Evolutionary conservation across 192 early-diverging fungal species (phyloP), one percentile per base, ranked within the genome.

Genomic region (Chytriomyces hyalinus): DNA sequence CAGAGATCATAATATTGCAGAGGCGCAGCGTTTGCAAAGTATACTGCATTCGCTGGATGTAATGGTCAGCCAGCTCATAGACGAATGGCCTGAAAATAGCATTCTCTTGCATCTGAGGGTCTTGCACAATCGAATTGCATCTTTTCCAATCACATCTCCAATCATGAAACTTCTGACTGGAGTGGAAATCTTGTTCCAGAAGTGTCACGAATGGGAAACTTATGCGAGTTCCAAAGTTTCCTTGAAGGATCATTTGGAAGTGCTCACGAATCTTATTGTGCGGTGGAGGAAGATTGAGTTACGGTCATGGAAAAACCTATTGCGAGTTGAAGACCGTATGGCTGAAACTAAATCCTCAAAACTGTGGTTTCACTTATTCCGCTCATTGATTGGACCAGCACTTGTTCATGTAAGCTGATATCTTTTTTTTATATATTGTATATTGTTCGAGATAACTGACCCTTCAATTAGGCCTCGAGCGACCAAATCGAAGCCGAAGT

Each of bases 261-360:
- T 92, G 11, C 84, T 95, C 0, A 90, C 90, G 3, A 46, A 67
- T 4, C 76, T 95, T 63, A 95, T 99, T 59, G 88, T 98, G 0
- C 83, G 87, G 22, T 99, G 98, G 98, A 86, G 98, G 66, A 93
- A 96, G 84, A 78, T 92, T 4, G 98, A 99, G 82, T 84, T 99
- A 22, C 90, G 90, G 61, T 87, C 91, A 67, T 99, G 98, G 98
- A 91, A 92, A 48, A 90, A 95, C 48, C 75, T 99, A 47, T 83
- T 99, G 75, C 85, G 87, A 44, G 86, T 92, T 47, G 93, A 99
- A 85, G 94, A 97, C 60, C 86, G 89, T 59, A 87, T 87, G 67
- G 85, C 85, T 65, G 85, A 88, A 17, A 82, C 88, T 36, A 83
- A 85, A n/a, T 90, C 92, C 5, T 89, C 88, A 62, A 82, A 86